These are phyloP conservation scores for Arabis alpina DNA, from an alignment of 345 rosid genomes.

Conservation along the genomic window DNA sequence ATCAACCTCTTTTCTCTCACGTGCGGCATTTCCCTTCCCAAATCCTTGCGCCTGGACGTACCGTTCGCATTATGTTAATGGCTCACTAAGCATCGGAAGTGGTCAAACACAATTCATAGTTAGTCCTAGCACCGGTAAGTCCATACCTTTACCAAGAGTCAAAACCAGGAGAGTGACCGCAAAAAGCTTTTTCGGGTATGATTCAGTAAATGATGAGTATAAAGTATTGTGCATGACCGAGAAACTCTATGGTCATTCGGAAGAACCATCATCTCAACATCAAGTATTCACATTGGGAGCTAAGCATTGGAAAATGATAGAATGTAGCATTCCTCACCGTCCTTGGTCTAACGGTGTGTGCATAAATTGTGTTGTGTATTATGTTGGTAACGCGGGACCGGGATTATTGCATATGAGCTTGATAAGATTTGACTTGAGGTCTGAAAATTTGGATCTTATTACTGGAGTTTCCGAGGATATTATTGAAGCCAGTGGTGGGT, in stretches of 20 bases:
- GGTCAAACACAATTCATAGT: no score
- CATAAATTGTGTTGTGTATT: constrained; percentile 28
- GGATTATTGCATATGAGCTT: neutral
- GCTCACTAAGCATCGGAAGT: constrained; percentile 3
- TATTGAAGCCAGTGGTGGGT: no score
- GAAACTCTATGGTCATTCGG: neutral
- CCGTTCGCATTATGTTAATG: neutral
- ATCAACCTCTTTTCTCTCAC: neutral
- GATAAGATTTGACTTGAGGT: constrained; percentile 14
- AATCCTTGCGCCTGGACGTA: no score
- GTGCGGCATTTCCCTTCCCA: neutral
- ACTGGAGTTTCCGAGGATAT: neutral
- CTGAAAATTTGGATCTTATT: constrained; percentile 6
- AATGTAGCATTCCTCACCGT: constrained; percentile 2
- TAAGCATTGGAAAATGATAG: constrained; percentile 16
- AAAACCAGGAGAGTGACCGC: no score
- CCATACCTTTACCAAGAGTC: no score
- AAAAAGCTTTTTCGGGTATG: no score
- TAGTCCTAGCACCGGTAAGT: no score
- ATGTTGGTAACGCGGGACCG: neutral
- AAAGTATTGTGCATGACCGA: neutral
- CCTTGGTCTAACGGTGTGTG: constrained; percentile 15
- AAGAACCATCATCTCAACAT: constrained; percentile 4
- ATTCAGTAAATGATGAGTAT: no score
- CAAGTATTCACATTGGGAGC: constrained; percentile 25